Percentiles rank a stretch among this genome's conserved stretches.
Evolutionary conservation across 2,329 filamentous ascomycete species (phyloP).

Genomic region (Phialocephala subalpina): DNA sequence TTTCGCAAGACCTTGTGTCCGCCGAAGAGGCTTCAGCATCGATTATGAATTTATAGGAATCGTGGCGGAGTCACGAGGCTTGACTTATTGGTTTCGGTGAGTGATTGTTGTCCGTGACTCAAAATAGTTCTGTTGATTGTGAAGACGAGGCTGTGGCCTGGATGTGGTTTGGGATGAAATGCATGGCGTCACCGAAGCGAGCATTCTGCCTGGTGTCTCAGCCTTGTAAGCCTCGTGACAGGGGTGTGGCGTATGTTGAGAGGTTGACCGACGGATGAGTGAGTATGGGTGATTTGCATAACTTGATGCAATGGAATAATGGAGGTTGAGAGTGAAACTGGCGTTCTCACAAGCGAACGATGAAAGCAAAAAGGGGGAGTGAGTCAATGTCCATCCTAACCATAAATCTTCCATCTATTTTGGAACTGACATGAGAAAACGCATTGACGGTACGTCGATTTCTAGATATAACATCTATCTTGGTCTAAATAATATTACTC

Average conservation of each 20-base stretch:
- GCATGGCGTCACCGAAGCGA: background rate
- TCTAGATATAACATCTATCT: too few species aligned
- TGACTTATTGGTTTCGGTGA: background rate
- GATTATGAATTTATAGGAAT: background rate
- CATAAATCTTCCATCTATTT: background rate
- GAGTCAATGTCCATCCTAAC: background rate
- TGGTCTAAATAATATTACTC: too few species aligned
- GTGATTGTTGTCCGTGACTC: constrained; percentile 2
- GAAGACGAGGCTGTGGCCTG: background rate
- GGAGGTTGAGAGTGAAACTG: background rate
- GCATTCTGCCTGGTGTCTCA: background rate
- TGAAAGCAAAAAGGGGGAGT: background rate
- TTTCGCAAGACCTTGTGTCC: background rate
- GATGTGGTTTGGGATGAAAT: background rate
- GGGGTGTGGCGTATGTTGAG: background rate
- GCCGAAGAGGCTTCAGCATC: background rate
- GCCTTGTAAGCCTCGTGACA: background rate
- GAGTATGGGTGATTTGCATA: too few species aligned
- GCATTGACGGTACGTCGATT: too few species aligned
- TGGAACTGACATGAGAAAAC: too few species aligned
- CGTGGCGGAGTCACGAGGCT: background rate
- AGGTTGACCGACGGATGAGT: too few species aligned
- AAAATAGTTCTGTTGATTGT: background rate
- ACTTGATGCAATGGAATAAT: too few species aligned
- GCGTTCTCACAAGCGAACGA: background rate